phyloP scores from a whole-genome alignment of 1,284 basidiomycete genomes.

The Naganishia sp. region DNA sequence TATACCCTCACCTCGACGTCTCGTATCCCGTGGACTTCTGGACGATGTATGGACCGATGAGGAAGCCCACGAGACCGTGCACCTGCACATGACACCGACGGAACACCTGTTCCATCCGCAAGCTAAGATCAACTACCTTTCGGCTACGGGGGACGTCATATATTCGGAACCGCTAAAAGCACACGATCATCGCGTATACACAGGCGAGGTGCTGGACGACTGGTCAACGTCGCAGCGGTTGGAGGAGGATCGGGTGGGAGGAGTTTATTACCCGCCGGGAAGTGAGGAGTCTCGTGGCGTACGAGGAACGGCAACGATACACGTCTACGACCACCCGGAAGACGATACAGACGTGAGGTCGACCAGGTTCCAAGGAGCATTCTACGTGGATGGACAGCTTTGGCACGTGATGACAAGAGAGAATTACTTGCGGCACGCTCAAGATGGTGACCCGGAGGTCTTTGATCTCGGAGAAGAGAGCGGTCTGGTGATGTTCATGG shows the following conservation, averaged over 20 bases:
- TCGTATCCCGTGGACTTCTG: background rate
- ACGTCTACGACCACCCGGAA: conserved; percentile 33
- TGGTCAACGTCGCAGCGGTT: conserved; percentile 60
- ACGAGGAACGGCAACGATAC: conserved; percentile 47
- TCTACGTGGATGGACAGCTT: conserved; percentile 66
- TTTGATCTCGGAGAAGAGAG: conserved; percentile 57
- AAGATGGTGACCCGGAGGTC: conserved; percentile 62
- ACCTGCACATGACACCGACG: conserved; percentile 67
- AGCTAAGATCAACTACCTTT: conserved; percentile 66
- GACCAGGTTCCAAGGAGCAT: conserved; percentile 74
- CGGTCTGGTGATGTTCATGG: conserved; percentile 64
- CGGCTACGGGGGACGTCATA: conserved; percentile 49
- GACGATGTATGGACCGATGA: background rate
- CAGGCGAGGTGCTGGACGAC: conserved; percentile 66
- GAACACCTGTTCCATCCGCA: conserved; percentile 73
- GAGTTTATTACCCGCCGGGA: conserved; percentile 55
- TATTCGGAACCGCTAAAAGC: conserved; percentile 38
- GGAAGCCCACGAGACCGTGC: conserved; percentile 32
- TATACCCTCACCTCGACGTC: conserved; percentile 2
- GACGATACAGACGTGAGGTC: conserved; percentile 61
- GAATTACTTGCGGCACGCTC: conserved; percentile 64
- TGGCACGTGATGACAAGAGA: conserved; percentile 73
- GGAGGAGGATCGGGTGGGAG: conserved; percentile 59
- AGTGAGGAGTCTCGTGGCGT: conserved; percentile 47
- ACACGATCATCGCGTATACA: conserved; percentile 59